Conservation (phyloP, 495 filamentous ascomycete genomes). For the Aspergillus olivimuriae region DNA sequence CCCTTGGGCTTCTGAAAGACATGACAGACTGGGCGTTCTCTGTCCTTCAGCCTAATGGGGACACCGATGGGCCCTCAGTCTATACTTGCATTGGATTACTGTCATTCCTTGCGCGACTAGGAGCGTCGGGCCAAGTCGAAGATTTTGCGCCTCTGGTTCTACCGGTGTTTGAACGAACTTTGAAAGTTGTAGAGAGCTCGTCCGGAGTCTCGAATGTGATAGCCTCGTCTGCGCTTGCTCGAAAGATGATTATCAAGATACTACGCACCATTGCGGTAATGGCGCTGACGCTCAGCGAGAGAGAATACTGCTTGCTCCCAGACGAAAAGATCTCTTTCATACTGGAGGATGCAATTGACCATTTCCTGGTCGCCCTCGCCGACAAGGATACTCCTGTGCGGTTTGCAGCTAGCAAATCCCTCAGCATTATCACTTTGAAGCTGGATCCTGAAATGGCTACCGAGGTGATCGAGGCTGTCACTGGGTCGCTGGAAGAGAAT, state of each 20-base stretch:
- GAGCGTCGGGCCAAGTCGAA: slow-evolving; percentile 48
- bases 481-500: slow-evolving; percentile 67
- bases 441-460: slow-evolving; percentile 71
- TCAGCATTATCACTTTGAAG: slow-evolving; percentile 77
- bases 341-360: slow-evolving; percentile 56
- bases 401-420: slow-evolving; percentile 84
- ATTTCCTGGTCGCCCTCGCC: slow-evolving; percentile 59
- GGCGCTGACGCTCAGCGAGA: slow-evolving; percentile 42
- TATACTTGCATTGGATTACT: slow-evolving; percentile 68
- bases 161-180: slow-evolving; percentile 42
- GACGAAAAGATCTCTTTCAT: slow-evolving; percentile 42
- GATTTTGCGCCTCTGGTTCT: slow-evolving; percentile 46
- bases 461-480: slow-evolving; percentile 79
- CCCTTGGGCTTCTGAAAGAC: slow-evolving; percentile 57
- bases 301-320: slow-evolving; percentile 26
- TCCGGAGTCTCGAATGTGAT: slow-evolving; percentile 42
- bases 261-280: slow-evolving; percentile 64
- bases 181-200: slow-evolving; percentile 32
- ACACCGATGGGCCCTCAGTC: slow-evolving; percentile 32
- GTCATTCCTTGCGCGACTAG: slow-evolving; percentile 68
- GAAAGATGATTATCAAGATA: slow-evolving; percentile 78
- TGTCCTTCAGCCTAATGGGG: slow-evolving; percentile 37
- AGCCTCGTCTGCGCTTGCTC: slow-evolving; percentile 63
- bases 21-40: slow-evolving; percentile 63
- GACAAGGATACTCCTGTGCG: slow-evolving; percentile 88